Conservation (phyloP, 306 rosid species). For the Sechiopsis laciniata region DNA sequence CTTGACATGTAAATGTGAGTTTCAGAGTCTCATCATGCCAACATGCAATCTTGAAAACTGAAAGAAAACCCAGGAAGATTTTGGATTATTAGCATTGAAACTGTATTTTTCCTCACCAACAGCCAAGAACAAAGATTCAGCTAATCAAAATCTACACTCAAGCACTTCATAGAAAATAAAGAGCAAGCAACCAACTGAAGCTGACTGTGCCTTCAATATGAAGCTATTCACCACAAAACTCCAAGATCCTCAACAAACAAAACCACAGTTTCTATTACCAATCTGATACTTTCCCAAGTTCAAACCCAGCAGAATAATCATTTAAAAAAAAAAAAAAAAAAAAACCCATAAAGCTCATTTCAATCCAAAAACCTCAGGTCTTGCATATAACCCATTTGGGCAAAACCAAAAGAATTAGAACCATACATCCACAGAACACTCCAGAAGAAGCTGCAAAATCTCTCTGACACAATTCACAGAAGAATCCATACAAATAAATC, state of each 20-base stretch:
- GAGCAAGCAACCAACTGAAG: slow-evolving; percentile 16
- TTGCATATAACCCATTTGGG: slow-evolving; percentile 9
- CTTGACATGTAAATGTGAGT: neutral
- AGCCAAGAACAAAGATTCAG: neutral
- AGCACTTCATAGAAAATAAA: slow-evolving; percentile 14
- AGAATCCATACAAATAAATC: neutral
- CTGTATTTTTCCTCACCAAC: neutral
- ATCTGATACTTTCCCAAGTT: neutral
- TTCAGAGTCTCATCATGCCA: neutral
- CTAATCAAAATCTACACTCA: slow-evolving; percentile 13
- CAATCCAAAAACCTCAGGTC: neutral
- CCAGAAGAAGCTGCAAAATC: slow-evolving; percentile 14
- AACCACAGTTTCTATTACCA: neutral
- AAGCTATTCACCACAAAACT: slow-evolving; percentile 10
- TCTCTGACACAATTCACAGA: slow-evolving; percentile 16
- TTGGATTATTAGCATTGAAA: neutral
- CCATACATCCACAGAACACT: slow-evolving; percentile 2
- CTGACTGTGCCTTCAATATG: neutral
- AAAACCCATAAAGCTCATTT: slow-evolving; percentile 8
- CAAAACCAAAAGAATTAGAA: slow-evolving; percentile 9
- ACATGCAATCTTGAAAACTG: slow-evolving; percentile 1
- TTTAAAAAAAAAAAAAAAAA: neutral
- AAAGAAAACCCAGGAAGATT: neutral
- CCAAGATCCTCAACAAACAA: slow-evolving; percentile 15
- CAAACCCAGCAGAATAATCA: slow-evolving; percentile 1